Percentiles rank a stretch among this genome's conserved stretches.
phyloP scores from a whole-genome alignment of 768 basidiomycete species.

The Steccherinum ochraceum region DNA sequence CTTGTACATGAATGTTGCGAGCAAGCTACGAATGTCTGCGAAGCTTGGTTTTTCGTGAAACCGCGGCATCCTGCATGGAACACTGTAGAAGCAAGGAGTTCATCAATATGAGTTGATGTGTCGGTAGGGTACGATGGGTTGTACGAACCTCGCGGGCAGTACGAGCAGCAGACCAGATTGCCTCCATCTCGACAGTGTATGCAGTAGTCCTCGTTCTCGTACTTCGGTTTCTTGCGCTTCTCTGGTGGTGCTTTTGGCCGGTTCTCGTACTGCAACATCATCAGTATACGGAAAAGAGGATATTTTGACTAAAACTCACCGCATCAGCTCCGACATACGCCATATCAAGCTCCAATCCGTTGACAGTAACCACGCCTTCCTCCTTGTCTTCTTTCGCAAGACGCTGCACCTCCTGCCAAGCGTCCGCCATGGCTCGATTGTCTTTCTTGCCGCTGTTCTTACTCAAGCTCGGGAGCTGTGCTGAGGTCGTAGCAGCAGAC shows the following conservation, averaged over 20 bases:
- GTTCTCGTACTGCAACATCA: not conserved
- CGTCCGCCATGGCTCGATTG: constrained; percentile 36
- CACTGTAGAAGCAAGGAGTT: constrained; percentile 29
- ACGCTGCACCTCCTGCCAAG: constrained; percentile 43
- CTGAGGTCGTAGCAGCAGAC: not conserved
- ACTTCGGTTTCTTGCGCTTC: constrained; percentile 30
- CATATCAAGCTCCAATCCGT: constrained; percentile 29
- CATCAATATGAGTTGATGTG: not conserved
- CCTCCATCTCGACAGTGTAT: constrained; percentile 56
- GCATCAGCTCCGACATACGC: constrained; percentile 21
- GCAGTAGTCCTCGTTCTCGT: constrained; percentile 54
- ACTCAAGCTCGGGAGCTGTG: not conserved
- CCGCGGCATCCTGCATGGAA: constrained; percentile 49
- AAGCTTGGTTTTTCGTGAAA: too few relatives aligned
- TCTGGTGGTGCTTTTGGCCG: constrained; percentile 5
- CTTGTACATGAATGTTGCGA: constrained; percentile 43
- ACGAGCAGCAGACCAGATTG: constrained; percentile 37
- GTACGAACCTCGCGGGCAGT: constrained; percentile 48
- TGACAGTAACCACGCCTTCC: constrained; percentile 25
- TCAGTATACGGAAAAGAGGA: not conserved
- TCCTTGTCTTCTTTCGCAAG: constrained; percentile 16
- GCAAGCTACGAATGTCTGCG: constrained; percentile 29
- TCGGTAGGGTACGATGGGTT: not conserved
- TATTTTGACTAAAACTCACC: constrained; percentile 17
- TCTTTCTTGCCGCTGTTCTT: constrained; percentile 4